These are phyloP conservation scores for Phaffomyces thermotolerans DNA, from an alignment of 805 yeast species.

Conservation along the genomic window DNA sequence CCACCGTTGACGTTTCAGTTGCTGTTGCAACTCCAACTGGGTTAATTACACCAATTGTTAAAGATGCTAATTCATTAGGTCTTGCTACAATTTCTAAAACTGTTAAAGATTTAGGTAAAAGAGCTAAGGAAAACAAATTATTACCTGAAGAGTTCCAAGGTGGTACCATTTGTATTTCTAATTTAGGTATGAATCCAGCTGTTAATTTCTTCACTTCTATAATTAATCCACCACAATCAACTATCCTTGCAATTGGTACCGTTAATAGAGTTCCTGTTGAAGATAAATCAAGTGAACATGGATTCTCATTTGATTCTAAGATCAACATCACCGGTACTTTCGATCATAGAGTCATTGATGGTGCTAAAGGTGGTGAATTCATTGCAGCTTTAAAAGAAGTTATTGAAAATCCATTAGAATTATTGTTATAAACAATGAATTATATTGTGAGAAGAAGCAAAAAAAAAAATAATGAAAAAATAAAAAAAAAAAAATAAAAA, in stretches of 20 bases:
- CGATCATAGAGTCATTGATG: conserved; percentile 96
- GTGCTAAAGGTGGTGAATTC: conserved; percentile 97
- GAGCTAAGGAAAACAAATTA: conserved; percentile 92
- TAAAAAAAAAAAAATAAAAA: too few relatives aligned
- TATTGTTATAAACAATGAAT: conserved; percentile 54
- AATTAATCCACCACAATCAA: conserved; percentile 95
- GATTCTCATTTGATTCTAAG: conserved; percentile 86
- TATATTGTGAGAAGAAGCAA: too few relatives aligned
- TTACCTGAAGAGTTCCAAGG: conserved; percentile 98
- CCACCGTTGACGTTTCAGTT: conserved; percentile 86
- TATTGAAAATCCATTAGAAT: conserved; percentile 92
- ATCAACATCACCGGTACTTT: conserved; percentile 93
- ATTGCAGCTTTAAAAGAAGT: conserved; percentile 87
- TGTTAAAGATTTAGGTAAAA: conserved; percentile 88
- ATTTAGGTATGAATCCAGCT: conserved; percentile 98
- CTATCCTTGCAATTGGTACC: conserved; percentile 93
- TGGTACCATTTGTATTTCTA: conserved; percentile 97
- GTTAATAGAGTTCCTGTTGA: conserved; percentile 88
- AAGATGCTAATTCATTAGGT: conserved; percentile 83
- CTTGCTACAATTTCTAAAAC: conserved; percentile 72
- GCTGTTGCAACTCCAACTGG: conserved; percentile 99
- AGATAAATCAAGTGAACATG: conserved; percentile 84
- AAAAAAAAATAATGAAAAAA: too few relatives aligned
- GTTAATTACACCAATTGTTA: conserved; percentile 91
- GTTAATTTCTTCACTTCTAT: conserved; percentile 91